Percentiles rank a stretch among this genome's conserved stretches.
Evolutionary conservation across 306 rosid genomes (phyloP).

Genomic region (Casuarina cunninghamiana): DNA sequence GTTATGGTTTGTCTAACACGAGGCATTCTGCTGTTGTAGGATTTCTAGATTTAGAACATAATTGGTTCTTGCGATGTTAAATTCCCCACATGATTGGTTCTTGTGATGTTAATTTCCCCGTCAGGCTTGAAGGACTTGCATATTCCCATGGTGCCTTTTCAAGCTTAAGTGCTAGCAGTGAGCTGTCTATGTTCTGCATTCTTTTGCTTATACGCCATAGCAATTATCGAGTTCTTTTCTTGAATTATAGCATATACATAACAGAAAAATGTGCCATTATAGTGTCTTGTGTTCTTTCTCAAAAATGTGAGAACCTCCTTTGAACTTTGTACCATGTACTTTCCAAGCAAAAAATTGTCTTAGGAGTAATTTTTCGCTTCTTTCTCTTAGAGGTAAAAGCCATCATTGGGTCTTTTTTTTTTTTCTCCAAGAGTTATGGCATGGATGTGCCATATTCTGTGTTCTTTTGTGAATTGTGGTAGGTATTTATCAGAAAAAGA

Average conservation of each 20-base stretch:
- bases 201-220: neutral
- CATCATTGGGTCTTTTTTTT: no score
- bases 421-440: no score
- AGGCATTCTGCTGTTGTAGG: conserved; percentile 35
- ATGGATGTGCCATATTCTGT: neutral
- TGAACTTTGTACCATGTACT: neutral
- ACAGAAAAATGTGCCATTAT: no score
- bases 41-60: conserved; percentile 78
- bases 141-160: conserved; percentile 92
- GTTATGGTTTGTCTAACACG: neutral
- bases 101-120: conserved; percentile 91
- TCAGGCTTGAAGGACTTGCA: conserved; percentile 89
- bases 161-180: conserved; percentile 53
- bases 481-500: neutral
- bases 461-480: neutral
- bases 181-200: neutral
- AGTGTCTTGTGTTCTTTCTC: no score
- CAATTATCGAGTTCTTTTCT: no score
- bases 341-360: neutral
- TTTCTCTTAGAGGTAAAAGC: no score
- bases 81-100: conserved; percentile 62
- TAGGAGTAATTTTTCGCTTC: no score
- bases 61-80: no score
- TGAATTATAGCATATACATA: no score
- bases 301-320: neutral